Conservation (phyloP, 768 basidiomycete species). For the Termitomyces bulborhizus region DNA sequence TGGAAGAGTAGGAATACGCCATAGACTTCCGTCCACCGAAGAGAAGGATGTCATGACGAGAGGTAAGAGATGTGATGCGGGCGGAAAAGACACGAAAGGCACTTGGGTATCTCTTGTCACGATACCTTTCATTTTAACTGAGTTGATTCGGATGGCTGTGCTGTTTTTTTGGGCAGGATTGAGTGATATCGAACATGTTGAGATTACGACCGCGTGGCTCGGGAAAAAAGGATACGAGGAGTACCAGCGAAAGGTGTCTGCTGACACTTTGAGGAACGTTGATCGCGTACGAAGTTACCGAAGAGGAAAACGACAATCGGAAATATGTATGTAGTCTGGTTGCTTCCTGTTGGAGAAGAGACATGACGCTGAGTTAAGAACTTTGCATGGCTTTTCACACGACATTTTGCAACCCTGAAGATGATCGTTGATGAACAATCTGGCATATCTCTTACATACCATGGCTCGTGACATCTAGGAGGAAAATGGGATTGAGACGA, state of each 20-base stretch:
- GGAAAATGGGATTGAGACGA: background rate
- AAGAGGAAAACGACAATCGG: slow-evolving; percentile 7
- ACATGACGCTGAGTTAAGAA: background rate
- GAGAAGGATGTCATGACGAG: slow-evolving; percentile 11
- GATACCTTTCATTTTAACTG: slow-evolving; percentile 6
- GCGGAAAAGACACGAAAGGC: background rate
- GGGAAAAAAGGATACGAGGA: background rate
- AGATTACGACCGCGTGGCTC: slow-evolving; percentile 7
- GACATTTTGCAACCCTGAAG: slow-evolving; percentile 5
- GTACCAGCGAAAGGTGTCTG: slow-evolving; percentile 2
- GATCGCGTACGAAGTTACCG: slow-evolving; percentile 7
- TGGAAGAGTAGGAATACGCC: slow-evolving; percentile 11
- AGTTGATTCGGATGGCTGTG: slow-evolving; percentile 1
- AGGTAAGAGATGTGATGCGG: slow-evolving; percentile 3
- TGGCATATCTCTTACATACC: background rate
- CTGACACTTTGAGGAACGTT: slow-evolving; percentile 7
- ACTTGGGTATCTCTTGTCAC: background rate
- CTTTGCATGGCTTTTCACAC: slow-evolving; percentile 5
- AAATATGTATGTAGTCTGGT: background rate
- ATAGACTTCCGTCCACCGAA: background rate
- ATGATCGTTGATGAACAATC: slow-evolving; percentile 6
- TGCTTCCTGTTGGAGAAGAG: slow-evolving; percentile 10
- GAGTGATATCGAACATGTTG: background rate
- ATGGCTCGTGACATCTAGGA: background rate
- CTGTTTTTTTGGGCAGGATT: background rate